A percentile compares a stretch with the other conserved stretches of the same genome.
These are phyloP conservation scores for Hypoxylon subgilvum DNA, from an alignment of 495 filamentous ascomycete species.

Conservation along the genomic window DNA sequence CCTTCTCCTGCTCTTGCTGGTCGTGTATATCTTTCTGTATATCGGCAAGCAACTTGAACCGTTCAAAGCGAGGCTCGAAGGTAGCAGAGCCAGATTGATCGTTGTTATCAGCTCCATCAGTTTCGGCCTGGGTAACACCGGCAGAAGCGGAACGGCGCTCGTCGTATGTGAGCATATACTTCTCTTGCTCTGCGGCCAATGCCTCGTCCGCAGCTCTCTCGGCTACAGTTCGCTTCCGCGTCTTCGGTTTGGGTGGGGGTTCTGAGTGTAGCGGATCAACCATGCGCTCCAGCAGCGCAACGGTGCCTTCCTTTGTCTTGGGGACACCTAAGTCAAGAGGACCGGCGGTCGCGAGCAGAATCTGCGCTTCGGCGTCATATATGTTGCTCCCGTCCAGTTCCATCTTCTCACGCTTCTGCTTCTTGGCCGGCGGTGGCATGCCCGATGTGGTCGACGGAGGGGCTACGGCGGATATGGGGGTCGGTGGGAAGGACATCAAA, in stretches of 20 bases:
- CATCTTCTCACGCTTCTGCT: conserved; percentile 70
- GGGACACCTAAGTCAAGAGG: conserved; percentile 79
- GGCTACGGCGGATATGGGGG: conserved; percentile 67
- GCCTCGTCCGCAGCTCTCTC: conserved; percentile 95
- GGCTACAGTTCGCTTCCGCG: conserved; percentile 89
- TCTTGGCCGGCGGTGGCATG: conserved; percentile 69
- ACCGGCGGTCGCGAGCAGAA: conserved; percentile 71
- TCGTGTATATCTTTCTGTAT: conserved; percentile 81
- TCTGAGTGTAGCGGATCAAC: conserved; percentile 76
- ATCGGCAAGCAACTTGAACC: conserved; percentile 86
- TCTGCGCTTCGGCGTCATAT: conserved; percentile 72
- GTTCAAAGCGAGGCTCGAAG: conserved; percentile 86
- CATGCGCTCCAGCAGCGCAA: conserved; percentile 70
- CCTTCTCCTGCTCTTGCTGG: conserved; percentile 66
- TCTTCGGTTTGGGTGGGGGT: conserved; percentile 80
- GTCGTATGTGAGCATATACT: conserved; percentile 92
- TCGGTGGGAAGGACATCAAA: conserved; percentile 64
- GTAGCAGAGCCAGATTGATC: conserved; percentile 70
- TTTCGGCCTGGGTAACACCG: conserved; percentile 60
- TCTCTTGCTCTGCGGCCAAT: conserved; percentile 81
- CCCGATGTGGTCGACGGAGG: conserved; percentile 60
- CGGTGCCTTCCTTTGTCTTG: conserved; percentile 67
- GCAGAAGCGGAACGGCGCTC: conserved; percentile 72
- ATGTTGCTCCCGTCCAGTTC: conserved; percentile 74
- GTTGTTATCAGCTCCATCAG: conserved; percentile 72